phyloP scores from a whole-genome alignment of 179 eudicot species.

The Vitellaria paradoxa region DNA sequence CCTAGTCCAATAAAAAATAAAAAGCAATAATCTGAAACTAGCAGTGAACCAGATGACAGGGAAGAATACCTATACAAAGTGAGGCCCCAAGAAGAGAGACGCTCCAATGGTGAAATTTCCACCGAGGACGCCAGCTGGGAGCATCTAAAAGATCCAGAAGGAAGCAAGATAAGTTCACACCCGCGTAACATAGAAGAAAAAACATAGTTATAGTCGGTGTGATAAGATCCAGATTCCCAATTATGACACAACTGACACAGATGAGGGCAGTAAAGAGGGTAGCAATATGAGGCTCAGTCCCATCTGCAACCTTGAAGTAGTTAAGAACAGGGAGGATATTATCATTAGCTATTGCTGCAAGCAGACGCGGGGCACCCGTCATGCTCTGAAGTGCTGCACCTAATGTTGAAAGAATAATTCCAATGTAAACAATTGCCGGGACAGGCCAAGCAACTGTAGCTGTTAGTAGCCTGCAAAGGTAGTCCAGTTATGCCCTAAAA shows the following conservation, averaged over 20 bases:
- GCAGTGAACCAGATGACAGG: slow-evolving; percentile 1
- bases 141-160: slow-evolving; percentile 97
- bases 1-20: background rate
- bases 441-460: slow-evolving; percentile 98
- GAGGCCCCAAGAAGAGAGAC: slow-evolving; percentile 94
- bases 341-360: slow-evolving; percentile 99
- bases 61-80: slow-evolving; percentile 74
- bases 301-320: slow-evolving; percentile 93
- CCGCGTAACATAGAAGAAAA: slow-evolving; percentile 91
- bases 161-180: slow-evolving; percentile 97
- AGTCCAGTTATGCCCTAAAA: slow-evolving; percentile 20
- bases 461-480: slow-evolving; percentile 78
- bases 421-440: slow-evolving; percentile 75
- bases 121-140: slow-evolving; percentile 99
- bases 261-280: slow-evolving; percentile 95
- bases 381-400: slow-evolving; percentile 99
- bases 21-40: background rate
- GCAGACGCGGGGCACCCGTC: slow-evolving; percentile 92
- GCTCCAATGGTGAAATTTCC: slow-evolving; percentile 99
- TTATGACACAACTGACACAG: slow-evolving; percentile 86
- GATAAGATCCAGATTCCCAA: slow-evolving; percentile 97
- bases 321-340: slow-evolving; percentile 94
- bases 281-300: slow-evolving; percentile 82
- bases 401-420: slow-evolving; percentile 93
- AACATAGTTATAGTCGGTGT: slow-evolving; percentile 96